Evolutionary conservation across 2,329 filamentous ascomycete species (phyloP), one percentile per base, ranked within the genome.

Genomic region (Neofusicoccum umdonicola): DNA sequence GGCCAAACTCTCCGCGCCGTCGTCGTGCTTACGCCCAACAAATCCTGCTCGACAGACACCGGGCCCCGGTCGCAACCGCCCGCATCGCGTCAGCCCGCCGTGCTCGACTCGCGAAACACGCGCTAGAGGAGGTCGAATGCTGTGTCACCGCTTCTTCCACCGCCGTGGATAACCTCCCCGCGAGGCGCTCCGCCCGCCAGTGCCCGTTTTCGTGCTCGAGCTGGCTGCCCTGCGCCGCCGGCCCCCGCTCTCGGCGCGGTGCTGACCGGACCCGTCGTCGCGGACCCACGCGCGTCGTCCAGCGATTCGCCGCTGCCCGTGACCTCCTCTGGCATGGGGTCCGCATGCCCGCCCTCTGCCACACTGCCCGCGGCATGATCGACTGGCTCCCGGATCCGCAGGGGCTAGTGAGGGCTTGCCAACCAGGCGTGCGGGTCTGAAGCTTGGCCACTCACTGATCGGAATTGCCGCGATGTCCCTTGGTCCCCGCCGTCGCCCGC

Each of bases 381-480:
- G 42, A 60, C 56, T 60, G 56, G 56, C 54, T 45, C 54, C 54
- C 54, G 54, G 41, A 58, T 35, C 54, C 54, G 22, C 54, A 58
- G 39, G 39, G 54, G 37, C 35, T 58, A 58, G 56, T 42, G 56
- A 47, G 15, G n/a, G 22, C 31, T 35, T n/a, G 44, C 37, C 44
- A 41, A 60, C 56, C 56, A 15, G 56, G 41, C 56, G 4, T 60
- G 5, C 34, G 56, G 56, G 42, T 19, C n/a, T 39, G 31, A 60
- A 47, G 56, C 56, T 60, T 60, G 34, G 56, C n/a, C 39, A 9
- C 54, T 8, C 3, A 35, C 54, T 22, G 37, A 17, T 57, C 52
- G 37, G 52, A 31, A 39, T 12, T 44, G 19, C 54, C 54, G 41
- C 11, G 15, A 39, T 31, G 35, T 17, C 15, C 37, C 17, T 39